These are phyloP conservation scores for Penicillium desertorum DNA, from an alignment of 495 filamentous ascomycete genomes.

Conservation along the genomic window DNA sequence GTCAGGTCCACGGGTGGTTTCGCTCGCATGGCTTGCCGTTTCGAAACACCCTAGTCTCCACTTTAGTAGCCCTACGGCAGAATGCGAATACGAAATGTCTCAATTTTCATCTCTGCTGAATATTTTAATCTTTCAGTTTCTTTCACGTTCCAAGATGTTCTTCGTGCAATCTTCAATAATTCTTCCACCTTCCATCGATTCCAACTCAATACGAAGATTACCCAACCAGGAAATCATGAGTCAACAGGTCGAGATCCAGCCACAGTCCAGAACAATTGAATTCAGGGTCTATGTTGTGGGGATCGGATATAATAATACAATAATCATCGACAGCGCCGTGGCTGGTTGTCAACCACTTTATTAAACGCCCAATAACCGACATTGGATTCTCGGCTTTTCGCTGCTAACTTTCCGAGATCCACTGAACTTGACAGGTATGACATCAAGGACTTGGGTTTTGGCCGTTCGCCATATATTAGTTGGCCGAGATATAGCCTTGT, in stretches of 20 bases:
- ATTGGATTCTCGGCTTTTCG: background rate
- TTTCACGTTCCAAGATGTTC: background rate
- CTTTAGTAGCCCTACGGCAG: constrained; percentile 2
- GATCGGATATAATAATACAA: background rate
- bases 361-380: background rate
- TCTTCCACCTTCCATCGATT: background rate
- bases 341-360: background rate
- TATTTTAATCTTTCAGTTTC: background rate
- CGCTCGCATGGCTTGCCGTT: constrained; percentile 8
- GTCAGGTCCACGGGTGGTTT: too few relatives aligned
- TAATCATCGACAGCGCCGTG: constrained; percentile 4
- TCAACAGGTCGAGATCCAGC: background rate
- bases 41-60: constrained; percentile 1
- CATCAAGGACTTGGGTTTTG: constrained; percentile 2
- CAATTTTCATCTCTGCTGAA: background rate
- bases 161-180: background rate
- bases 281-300: background rate
- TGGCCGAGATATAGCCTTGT: background rate
- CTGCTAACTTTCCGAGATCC: background rate
- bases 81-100: background rate
- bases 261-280: constrained; percentile 1
- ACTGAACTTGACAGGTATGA: background rate
- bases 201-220: too few relatives aligned
- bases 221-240: background rate
- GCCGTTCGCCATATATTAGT: background rate